Base-by-base conservation (phyloP, 352 stramenopile species). In the Pythium pyrilobum region DNA sequence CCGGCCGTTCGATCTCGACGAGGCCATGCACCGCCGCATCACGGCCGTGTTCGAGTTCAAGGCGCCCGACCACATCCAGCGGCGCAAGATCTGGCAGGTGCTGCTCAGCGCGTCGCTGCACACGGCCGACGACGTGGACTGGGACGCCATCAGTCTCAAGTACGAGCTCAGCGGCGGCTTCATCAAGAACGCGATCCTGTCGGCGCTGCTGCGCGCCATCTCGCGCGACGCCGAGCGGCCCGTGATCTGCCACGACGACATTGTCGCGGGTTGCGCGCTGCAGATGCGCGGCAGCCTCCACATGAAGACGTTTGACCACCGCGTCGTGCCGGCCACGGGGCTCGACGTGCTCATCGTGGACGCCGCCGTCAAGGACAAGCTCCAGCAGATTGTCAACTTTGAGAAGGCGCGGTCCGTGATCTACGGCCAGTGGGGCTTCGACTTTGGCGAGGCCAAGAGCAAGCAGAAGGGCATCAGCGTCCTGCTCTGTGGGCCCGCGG, bases 171-270 rank as follows among this genome's bases (percentile, higher is more conserved):
- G 81, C 51, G 86, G 86, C 38, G 86, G 84, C 4, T 96, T 96
- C 62, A 96, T 96, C 68, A 94, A 96, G 70, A 96, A 96, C 53
- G 84, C 86, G 31, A 88, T 96, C 49, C 58, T 95, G 12, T 91
- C 83, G 31, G 81, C 84, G 40, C 68, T 95, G 31, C 56, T 96
- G 16, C 86, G 82, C 36, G 83, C 85, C 21, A 88, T 92, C 39
- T 78, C 74, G 13, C 69, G 82, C 20, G 58, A 85, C 44, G 51
- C 62, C 2, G 71, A 81, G 38, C 50, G 69, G 0, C 81, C 80
- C 0, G 77, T 91, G 33, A 87, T 95, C 49, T 72, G 62, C 20
- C 78, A 96, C 39, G 75, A 69, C 0, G 86, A 95, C 44, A 77
- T 96, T 37, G 78, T 92, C 23, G 59, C 76, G 0, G 84, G 84